Percentiles rank a stretch among this genome's conserved stretches.
Conservation (phyloP, 163 green algal genomes). For the Smithsoniella earleae region DNA sequence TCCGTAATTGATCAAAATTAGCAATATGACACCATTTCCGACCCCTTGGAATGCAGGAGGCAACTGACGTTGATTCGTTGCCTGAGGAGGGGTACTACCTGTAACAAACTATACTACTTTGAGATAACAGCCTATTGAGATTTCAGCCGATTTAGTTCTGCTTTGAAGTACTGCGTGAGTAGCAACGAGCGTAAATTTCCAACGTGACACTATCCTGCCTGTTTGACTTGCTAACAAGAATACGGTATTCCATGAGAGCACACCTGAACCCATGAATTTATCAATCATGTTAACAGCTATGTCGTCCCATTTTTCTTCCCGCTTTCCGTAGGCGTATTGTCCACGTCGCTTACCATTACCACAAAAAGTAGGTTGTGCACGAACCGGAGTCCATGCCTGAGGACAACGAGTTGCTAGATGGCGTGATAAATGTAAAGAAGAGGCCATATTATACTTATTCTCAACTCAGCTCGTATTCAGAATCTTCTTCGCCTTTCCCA, state of each 20-base stretch:
- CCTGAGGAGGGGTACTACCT: neutral
- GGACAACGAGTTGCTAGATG: too few relatives aligned
- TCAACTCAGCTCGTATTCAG: too few relatives aligned
- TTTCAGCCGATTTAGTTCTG: neutral
- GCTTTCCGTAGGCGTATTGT: too few relatives aligned
- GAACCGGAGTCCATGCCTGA: too few relatives aligned
- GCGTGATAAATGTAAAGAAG: too few relatives aligned
- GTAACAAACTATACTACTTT: neutral
- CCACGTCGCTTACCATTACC: too few relatives aligned
- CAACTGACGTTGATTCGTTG: neutral
- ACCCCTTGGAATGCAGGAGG: neutral
- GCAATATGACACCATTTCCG: constrained; percentile 20
- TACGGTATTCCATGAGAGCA: neutral
- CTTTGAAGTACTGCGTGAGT: neutral
- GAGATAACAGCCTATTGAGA: neutral
- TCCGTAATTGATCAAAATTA: constrained; percentile 6
- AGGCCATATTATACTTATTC: too few relatives aligned
- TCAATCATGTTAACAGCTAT: constrained; percentile 19
- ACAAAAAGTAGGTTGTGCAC: too few relatives aligned
- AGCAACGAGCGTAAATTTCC: too few relatives aligned
- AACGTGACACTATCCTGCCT: too few relatives aligned
- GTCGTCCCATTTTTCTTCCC: constrained; percentile 30
- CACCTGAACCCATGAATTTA: constrained; percentile 19
- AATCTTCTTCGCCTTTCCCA: too few relatives aligned
- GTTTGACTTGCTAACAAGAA: too few relatives aligned